Conservation (phyloP, 78 protist species). For the slime mould (Dictyostelium discoideum) region DNA sequence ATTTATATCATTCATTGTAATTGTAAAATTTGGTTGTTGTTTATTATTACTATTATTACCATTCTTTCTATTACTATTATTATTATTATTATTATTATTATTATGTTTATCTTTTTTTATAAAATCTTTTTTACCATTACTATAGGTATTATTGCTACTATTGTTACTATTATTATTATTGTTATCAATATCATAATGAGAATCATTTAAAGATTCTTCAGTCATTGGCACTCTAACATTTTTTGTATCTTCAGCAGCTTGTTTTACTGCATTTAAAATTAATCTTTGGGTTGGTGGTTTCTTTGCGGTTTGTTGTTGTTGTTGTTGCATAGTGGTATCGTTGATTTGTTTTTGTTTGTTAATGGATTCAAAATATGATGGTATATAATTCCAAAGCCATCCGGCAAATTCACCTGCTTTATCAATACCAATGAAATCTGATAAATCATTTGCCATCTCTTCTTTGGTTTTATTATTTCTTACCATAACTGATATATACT, state of each 20-base stretch:
- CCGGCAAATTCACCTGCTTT: slow-evolving; percentile 27
- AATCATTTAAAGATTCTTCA: neutral
- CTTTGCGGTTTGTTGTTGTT: neutral
- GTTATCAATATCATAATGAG: neutral
- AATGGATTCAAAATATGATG: neutral
- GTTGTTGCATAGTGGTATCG: neutral
- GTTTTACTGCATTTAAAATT: slow-evolving; percentile 43
- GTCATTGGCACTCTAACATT: slow-evolving; percentile 5
- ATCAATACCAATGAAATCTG: slow-evolving; percentile 49
- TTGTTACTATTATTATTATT: neutral
- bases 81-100: neutral
- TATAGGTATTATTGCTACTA: neutral
- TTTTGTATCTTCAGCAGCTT: slow-evolving; percentile 64
- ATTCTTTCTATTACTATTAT: neutral
- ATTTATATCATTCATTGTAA: neutral
- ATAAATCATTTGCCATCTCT: slow-evolving; percentile 31
- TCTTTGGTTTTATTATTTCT: slow-evolving; percentile 66
- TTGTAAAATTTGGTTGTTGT: neutral
- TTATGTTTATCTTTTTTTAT: neutral
- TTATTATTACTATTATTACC: neutral
- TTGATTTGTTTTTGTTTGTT: neutral
- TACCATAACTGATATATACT: slow-evolving; percentile 68
- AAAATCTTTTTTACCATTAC: neutral
- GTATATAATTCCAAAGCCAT: slow-evolving; percentile 68
- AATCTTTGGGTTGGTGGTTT: slow-evolving; percentile 38